Percentiles rank a stretch among this genome's conserved stretches.
These are phyloP conservation scores for Pachyrhizus erosus DNA, from an alignment of 306 rosid species.

Conservation along the genomic window DNA sequence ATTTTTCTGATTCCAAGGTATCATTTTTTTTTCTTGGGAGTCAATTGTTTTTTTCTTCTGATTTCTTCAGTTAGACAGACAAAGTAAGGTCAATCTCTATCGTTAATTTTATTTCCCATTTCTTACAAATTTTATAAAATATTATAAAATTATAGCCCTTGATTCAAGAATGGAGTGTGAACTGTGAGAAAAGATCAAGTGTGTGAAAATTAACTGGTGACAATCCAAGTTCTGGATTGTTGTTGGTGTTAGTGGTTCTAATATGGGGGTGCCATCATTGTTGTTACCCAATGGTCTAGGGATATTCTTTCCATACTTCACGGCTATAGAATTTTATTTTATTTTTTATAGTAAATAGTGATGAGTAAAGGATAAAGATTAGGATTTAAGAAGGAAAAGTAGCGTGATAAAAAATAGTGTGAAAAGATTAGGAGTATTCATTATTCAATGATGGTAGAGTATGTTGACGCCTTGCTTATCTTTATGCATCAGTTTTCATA, in stretches of 20 bases:
- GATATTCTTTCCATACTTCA: background rate
- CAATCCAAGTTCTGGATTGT: background rate
- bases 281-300: background rate
- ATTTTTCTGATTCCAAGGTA: background rate
- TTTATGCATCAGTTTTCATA: too few relatives aligned
- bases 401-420: background rate
- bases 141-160: background rate
- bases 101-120: background rate
- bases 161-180: background rate
- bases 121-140: background rate
- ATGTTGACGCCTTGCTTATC: too few relatives aligned
- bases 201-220: background rate
- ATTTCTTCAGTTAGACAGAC: background rate
- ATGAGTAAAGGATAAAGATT: background rate
- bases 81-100: background rate
- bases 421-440: too few relatives aligned
- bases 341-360: background rate
- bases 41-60: too few relatives aligned
- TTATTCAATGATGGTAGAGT: too few relatives aligned
- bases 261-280: background rate
- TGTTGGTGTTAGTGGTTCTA: background rate
- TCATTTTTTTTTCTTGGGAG: too few relatives aligned
- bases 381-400: background rate
- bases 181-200: background rate
- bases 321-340: background rate